These are phyloP conservation scores for Xylogone sp. DNA, from an alignment of 2,329 filamentous ascomycete species.

Conservation along the genomic window DNA sequence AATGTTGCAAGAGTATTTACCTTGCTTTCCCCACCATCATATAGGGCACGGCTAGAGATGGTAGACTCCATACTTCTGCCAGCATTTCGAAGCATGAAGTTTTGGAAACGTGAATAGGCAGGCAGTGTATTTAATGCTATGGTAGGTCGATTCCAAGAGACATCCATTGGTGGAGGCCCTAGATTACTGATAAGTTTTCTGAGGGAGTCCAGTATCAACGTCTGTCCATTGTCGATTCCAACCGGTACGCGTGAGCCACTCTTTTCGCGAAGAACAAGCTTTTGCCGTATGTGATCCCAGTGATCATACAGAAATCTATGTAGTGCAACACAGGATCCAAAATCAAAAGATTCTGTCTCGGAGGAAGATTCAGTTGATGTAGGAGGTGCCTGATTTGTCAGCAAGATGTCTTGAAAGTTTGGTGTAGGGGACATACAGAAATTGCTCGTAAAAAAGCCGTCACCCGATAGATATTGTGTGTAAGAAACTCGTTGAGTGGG, in stretches of 20 bases:
- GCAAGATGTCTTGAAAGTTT: neutral
- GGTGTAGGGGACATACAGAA: conserved; percentile 43
- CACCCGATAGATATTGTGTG: conserved; percentile 64
- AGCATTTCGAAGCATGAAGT: conserved; percentile 69
- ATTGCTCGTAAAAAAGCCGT: conserved; percentile 66
- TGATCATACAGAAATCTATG: conserved; percentile 69
- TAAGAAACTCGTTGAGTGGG: conserved; percentile 64
- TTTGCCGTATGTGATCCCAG: conserved; percentile 66
- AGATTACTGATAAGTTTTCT: conserved; percentile 61
- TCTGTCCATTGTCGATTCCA: conserved; percentile 47
- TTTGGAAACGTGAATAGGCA: conserved; percentile 64
- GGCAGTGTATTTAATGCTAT: conserved; percentile 61
- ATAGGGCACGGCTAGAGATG: conserved; percentile 60
- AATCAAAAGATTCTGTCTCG: conserved; percentile 56
- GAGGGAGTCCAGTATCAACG: conserved; percentile 56
- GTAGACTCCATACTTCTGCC: conserved; percentile 63
- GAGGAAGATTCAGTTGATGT: conserved; percentile 39
- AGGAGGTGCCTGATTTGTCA: conserved; percentile 39
- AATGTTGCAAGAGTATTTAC: conserved; percentile 26
- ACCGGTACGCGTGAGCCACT: conserved; percentile 52
- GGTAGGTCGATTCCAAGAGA: conserved; percentile 65
- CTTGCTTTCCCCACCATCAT: conserved; percentile 69
- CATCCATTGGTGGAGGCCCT: conserved; percentile 62
- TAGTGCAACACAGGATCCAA: conserved; percentile 66
- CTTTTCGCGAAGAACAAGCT: conserved; percentile 56